Conservation (phyloP, 2,329 filamentous ascomycete species). For the Fusarium piperis region DNA sequence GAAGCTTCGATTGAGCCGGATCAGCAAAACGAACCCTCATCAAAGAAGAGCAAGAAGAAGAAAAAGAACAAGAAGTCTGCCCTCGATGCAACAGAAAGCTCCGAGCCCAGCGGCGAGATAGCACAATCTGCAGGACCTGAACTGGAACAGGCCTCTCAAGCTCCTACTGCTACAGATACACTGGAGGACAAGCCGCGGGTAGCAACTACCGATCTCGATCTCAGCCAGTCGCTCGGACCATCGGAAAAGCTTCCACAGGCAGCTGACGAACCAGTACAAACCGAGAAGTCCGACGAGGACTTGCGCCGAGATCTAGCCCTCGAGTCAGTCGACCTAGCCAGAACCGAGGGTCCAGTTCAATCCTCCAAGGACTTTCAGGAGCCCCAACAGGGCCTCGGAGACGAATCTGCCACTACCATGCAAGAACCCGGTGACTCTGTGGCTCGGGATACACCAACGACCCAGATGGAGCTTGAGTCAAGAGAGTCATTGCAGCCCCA, state of each 20-base stretch:
- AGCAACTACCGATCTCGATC: background rate
- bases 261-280: background rate
- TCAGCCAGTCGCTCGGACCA: background rate
- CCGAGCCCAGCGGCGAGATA: background rate
- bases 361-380: background rate
- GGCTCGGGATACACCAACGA: background rate
- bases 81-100: background rate
- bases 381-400: background rate
- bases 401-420: background rate
- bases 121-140: background rate
- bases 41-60: conserved; percentile 22
- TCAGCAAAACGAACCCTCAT: background rate
- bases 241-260: background rate
- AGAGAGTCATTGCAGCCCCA: background rate
- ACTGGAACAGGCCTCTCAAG: background rate
- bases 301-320: background rate
- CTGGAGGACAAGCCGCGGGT: background rate
- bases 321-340: background rate
- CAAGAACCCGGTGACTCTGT: background rate
- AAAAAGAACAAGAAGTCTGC: background rate
- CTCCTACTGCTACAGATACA: background rate
- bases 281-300: background rate
- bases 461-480: background rate
- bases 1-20: background rate
- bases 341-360: background rate